Conservation (phyloP, 805 yeast genomes). For the Metschnikowia matae region DNA sequence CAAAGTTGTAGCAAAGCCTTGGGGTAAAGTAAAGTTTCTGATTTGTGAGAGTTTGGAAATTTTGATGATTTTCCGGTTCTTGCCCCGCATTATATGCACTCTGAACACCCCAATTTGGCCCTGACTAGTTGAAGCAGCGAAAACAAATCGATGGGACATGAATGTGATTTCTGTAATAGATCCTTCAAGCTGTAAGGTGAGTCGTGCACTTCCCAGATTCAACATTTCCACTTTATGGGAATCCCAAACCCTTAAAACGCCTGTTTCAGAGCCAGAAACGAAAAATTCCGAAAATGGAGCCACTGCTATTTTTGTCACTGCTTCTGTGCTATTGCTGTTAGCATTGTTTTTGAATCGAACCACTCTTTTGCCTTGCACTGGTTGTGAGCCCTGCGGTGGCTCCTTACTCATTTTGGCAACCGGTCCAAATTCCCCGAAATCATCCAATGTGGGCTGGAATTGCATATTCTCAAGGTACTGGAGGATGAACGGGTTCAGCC, state of each 20-base stretch:
- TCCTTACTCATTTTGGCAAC: slow-evolving; percentile 10
- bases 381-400: neutral
- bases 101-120: slow-evolving; percentile 41
- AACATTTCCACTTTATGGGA: slow-evolving; percentile 58
- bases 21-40: slow-evolving; percentile 14
- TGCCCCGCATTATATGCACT: slow-evolving; percentile 32
- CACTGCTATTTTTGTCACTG: slow-evolving; percentile 52
- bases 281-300: slow-evolving; percentile 64
- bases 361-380: slow-evolving; percentile 46
- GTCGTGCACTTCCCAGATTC: slow-evolving; percentile 38
- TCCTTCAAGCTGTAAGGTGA: slow-evolving; percentile 44
- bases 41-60: slow-evolving; percentile 21
- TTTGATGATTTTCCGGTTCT: slow-evolving; percentile 28
- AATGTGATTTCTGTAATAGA: slow-evolving; percentile 49
- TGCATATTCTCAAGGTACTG: slow-evolving; percentile 50
- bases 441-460: slow-evolving; percentile 54
- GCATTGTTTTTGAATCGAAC: slow-evolving; percentile 41
- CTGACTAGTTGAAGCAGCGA: slow-evolving; percentile 51
- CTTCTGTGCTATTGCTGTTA: slow-evolving; percentile 51
- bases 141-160: slow-evolving; percentile 51
- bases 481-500: slow-evolving; percentile 59
- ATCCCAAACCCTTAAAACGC: slow-evolving; percentile 78
- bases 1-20: slow-evolving; percentile 43
- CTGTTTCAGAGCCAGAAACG: slow-evolving; percentile 74
- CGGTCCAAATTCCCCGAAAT: slow-evolving; percentile 66